Conservation (phyloP, 108 stramenopile genomes). For the Chaetoceros tenuissimus region DNA sequence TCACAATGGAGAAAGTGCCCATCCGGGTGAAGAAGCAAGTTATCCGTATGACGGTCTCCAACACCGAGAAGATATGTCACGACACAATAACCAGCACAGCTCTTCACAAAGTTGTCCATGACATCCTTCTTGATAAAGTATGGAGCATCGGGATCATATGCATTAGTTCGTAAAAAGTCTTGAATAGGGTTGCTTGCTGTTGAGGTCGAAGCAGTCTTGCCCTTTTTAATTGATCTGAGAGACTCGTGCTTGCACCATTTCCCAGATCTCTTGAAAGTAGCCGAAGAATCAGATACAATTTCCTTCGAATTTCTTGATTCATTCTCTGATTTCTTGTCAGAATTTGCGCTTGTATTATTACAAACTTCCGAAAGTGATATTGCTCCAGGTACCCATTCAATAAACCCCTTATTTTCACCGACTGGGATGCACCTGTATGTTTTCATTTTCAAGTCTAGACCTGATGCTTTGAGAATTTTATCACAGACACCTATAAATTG, state of each 20-base stretch:
- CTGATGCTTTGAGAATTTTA: constrained; percentile 56
- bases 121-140: constrained; percentile 67
- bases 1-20: constrained; percentile 83
- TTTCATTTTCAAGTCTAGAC: constrained; percentile 73
- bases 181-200: constrained; percentile 62
- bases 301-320: not conserved
- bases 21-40: constrained; percentile 72
- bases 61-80: constrained; percentile 94
- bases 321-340: not conserved
- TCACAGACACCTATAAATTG: constrained; percentile 74
- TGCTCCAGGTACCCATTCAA: constrained; percentile 81
- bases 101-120: constrained; percentile 88
- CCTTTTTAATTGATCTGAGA: constrained; percentile 27
- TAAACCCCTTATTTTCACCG: constrained; percentile 60
- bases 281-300: not conserved
- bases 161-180: constrained; percentile 67
- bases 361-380: constrained; percentile 78
- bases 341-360: constrained; percentile 20
- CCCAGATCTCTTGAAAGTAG: constrained; percentile 8
- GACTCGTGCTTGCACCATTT: constrained; percentile 63
- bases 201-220: not conserved
- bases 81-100: constrained; percentile 97
- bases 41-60: constrained; percentile 84
- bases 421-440: constrained; percentile 77
- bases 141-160: constrained; percentile 53